phyloP scores from a whole-genome alignment of 108 stramenopile species.

The Nitzschia palea region DNA sequence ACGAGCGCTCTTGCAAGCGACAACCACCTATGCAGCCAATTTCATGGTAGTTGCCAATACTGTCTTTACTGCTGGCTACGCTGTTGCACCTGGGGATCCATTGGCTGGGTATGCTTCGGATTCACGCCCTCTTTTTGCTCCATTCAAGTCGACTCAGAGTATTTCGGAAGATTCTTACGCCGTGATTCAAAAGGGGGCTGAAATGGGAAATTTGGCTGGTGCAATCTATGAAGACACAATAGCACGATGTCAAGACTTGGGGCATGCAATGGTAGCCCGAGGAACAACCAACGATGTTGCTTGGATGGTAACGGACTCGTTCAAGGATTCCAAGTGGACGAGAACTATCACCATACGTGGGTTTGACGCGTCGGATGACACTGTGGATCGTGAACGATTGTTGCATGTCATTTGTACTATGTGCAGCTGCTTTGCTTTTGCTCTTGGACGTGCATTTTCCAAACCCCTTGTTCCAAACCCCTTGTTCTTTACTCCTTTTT shows the following conservation, averaged over 20 bases:
- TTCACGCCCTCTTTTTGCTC: conserved; percentile 30
- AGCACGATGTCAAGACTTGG: conserved; percentile 37
- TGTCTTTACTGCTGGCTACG: conserved; percentile 56
- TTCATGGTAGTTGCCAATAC: conserved; percentile 60
- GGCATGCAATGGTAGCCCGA: conserved; percentile 65
- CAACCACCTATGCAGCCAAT: conserved; percentile 58
- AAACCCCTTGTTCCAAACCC: too few relatives aligned
- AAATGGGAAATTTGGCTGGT: conserved; percentile 66
- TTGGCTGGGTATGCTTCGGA: not conserved
- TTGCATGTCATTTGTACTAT: conserved; percentile 61
- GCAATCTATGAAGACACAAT: conserved; percentile 69
- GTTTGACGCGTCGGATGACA: conserved; percentile 87
- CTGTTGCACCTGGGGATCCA: not conserved
- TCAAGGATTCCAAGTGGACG: conserved; percentile 41
- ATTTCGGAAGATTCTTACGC: too few relatives aligned
- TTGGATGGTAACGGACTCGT: conserved; percentile 75
- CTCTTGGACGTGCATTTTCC: too few relatives aligned
- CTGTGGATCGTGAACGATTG: conserved; percentile 69
- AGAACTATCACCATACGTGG: conserved; percentile 82
- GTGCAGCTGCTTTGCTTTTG: too few relatives aligned
- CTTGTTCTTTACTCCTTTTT: too few relatives aligned
- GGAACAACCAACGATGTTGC: conserved; percentile 75
- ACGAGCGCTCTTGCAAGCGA: conserved; percentile 61
- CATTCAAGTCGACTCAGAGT: conserved; percentile 25
- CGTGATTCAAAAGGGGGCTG: conserved; percentile 47